Base-by-base conservation (phyloP, 495 filamentous ascomycete species). In the Penicillium ucsense region DNA sequence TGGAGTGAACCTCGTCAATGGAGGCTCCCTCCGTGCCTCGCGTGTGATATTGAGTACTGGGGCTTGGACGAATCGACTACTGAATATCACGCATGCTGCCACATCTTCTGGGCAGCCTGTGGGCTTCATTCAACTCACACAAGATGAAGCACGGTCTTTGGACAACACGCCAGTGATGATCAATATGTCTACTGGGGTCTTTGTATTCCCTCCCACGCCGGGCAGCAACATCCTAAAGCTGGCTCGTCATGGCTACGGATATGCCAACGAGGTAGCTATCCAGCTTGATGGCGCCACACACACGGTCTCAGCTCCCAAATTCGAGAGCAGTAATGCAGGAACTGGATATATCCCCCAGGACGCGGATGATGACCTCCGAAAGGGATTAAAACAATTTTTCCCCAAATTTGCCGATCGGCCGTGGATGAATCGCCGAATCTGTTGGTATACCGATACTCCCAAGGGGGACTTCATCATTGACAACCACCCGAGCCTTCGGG, bases 231-330 rank as follows among this genome's bases (percentile, higher is more conserved):
- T 84, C 4, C 66, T 94, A 31, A 94, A 94, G 57, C 53, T 91
- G 32, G 88, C 84, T 4, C 71, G 84, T 2, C 89, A 94, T 59
- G 74, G 72, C n/a, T 82, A 83, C 59, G 89, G 89, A 4, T 92
- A 88, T 54, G 56, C 53, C 29, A 62, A 59, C 8, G 46, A 62
- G 29, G 40, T 52, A 2, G 52, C 72, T 5, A 86, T 61, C 29
- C 28, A 51, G 9, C 38, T 32, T 7, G 45, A 54, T 8, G 60
- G 48, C 3, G 41, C 41, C 7, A 45, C 37, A 10, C 51, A 47
- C 28, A 52, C 49, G 0, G 48, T 65, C 10, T 67, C 64, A 0
- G 50, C 62, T 6, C 64, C 64, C 0, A 67, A 63, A 39, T 48
- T 59, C 8, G 60, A 62, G 6, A 50, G 42, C 38, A 67, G 55